Percentiles rank a stretch among this genome's conserved stretches.
These are phyloP conservation scores for Choiromyces venosus DNA, from an alignment of 495 filamentous ascomycete genomes.

Conservation along the genomic window DNA sequence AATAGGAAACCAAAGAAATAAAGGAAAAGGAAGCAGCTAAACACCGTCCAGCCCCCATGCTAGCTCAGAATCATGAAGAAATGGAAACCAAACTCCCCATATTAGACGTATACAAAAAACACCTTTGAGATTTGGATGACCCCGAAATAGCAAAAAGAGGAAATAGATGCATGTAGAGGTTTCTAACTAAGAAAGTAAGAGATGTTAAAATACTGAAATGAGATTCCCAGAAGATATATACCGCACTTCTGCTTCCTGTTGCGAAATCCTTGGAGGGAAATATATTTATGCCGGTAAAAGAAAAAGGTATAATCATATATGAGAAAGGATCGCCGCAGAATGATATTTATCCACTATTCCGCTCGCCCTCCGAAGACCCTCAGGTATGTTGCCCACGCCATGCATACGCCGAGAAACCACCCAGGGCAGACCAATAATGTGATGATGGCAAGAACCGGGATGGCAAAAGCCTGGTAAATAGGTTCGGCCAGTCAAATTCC, in stretches of 20 bases:
- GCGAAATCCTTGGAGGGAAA: not conserved
- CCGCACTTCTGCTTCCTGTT: not conserved
- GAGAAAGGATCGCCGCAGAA: not conserved
- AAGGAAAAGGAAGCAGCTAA: not conserved
- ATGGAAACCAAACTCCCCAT: not conserved
- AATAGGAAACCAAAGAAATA: not conserved
- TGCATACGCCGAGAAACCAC: not conserved
- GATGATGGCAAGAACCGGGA: not conserved
- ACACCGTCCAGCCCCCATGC: not conserved
- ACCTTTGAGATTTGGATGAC: not conserved
- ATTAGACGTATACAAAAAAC: not conserved
- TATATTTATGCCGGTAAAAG: not conserved
- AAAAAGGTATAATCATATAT: too few relatives aligned
- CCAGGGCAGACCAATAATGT: not conserved
- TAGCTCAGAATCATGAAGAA: not conserved
- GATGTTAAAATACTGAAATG: not conserved
- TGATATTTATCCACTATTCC: not conserved
- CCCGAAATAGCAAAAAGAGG: not conserved
- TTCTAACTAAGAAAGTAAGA: not conserved
- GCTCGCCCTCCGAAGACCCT: not conserved
- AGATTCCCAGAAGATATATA: not conserved
- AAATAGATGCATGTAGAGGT: not conserved
- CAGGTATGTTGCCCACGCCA: not conserved
- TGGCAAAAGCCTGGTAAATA: not conserved
- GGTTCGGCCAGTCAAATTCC: constrained; percentile 3